Base-by-base conservation (phyloP, 805 yeast species). In the Cyberlindnera maclurae region DNA sequence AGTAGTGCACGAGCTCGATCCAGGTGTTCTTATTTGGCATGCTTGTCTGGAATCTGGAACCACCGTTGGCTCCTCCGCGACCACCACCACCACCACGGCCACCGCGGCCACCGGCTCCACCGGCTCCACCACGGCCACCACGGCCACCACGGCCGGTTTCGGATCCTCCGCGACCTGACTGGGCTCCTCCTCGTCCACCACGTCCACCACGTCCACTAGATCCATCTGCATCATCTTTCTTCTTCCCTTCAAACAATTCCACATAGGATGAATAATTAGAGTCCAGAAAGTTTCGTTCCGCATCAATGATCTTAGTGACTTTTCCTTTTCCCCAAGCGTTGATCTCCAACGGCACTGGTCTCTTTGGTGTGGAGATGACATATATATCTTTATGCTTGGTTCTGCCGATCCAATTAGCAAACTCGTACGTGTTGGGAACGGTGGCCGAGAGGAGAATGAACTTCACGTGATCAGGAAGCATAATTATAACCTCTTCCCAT, bases 391-490 rank as follows among this genome's bases (percentile, higher is more conserved):
- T 90, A 51, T 86, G 89, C 57, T 93, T 93, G 0, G 98, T 93
- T 60, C 98, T 73, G 4, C 99, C 97, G 15, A 93, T 90, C 99
- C 99, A 93, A 47, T 82, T 85, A 8, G 99, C 99, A 70, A 93
- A 93, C 57, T 93, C 99, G 57, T 75, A 83, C 0, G 98, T 90
- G 58, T 93, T 93, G n/a, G 99, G 98, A 7, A 93, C 97, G 0
- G 99, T 93, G 4, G 99, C 99, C 11, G 96, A 86, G 29, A 93
- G 68, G 30, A 93, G 66, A 45, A 93, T 87, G 51, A 85, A 83
- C 55, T 90, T 90, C 42, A 93, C 93, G 57, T 93, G 97, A 47
- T 89, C 96, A 0, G 98, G 98, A 26, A 93, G 67, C 95, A 93
- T 87, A 50, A 93, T 93, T 44, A 93, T 93, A 16, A 93, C 97